A percentile compares a stretch with the other conserved stretches of the same genome.
These are phyloP conservation scores for Verticillium nubilum DNA, from an alignment of 2,329 filamentous ascomycete species.

Conservation along the genomic window DNA sequence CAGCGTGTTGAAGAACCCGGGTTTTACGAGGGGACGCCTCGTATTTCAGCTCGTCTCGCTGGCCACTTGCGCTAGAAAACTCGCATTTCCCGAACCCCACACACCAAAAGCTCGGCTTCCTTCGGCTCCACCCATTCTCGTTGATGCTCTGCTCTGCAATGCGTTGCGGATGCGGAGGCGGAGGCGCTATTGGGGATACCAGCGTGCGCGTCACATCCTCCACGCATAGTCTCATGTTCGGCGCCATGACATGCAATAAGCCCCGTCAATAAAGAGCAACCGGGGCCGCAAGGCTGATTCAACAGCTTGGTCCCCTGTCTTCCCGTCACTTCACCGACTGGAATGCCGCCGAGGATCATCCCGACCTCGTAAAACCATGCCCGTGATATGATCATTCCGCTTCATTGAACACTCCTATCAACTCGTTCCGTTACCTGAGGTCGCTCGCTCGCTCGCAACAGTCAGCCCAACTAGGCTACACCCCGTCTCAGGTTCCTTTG, in stretches of 20 bases:
- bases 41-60: not conserved
- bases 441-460: not conserved
- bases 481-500: not conserved
- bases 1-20: not conserved
- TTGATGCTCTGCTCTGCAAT: not conserved
- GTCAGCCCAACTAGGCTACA: not conserved
- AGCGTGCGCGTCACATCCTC: not conserved
- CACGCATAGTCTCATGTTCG: too few relatives aligned
- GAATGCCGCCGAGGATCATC: not conserved
- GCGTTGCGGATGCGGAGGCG: too few relatives aligned
- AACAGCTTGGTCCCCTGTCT: not conserved
- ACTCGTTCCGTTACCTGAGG: not conserved
- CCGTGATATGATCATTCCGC: not conserved
- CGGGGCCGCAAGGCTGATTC: not conserved
- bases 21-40: not conserved
- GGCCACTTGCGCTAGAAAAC: not conserved
- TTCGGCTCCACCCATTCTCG: not conserved
- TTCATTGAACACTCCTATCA: not conserved
- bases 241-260: not conserved
- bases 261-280: not conserved
- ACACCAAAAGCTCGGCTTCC: not conserved
- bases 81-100: not conserved
- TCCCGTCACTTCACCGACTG: not conserved
- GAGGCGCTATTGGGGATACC: too few relatives aligned
- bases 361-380: not conserved